Evolutionary conservation across 2,329 filamentous ascomycete species (phyloP), one percentile per base, ranked within the genome.

Genomic region (Stromatinia cepivora): DNA sequence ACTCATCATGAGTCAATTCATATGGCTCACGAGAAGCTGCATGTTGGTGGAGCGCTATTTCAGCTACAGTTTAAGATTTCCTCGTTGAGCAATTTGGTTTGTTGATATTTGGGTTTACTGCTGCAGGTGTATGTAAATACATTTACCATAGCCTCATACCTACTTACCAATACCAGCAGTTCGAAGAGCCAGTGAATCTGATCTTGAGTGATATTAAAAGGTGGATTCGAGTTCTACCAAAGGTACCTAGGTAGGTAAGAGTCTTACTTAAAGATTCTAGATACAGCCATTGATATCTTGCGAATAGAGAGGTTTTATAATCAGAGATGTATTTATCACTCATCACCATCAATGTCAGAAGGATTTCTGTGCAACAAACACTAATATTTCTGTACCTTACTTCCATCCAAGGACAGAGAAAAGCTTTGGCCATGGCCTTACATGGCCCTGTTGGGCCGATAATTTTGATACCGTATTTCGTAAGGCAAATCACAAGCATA

Each of bases 11-110:
- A 62, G 25, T 48, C 25, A 34, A 62, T 46, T 31, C 20, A 25
- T 34, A 17, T 57, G 42, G 58, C n/a, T 62, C 42, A 62, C 34
- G 28, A 48, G 42, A 36, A 62, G 58, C 42, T 62, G 42, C 45
- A 50, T 34, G 22, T 63, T 50, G 31, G 45, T 39, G 31, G 59
- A 63, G 31, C 31, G 5, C 13, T 7, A 50, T 50, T 50, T 39
- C 59, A 25, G 31, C 59, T 36, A 36, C 10, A 25, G 39, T 11
- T 42, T 28, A 25, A 58, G 34, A 28, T 22, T 6, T 58, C 22
- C 56, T 22, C n/a, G n/a, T 58, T n/a, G 39, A 42, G 36, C 56
- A 25, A 39, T 11, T 25, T 58, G 36, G 36, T 10, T 62, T 61
- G 42, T 22, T 61, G 10, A 34, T 46, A 22, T 46, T 15, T 61